Evolutionary conservation across 2,329 filamentous ascomycete species (phyloP).

Genomic region (Curvularia sp.): DNA sequence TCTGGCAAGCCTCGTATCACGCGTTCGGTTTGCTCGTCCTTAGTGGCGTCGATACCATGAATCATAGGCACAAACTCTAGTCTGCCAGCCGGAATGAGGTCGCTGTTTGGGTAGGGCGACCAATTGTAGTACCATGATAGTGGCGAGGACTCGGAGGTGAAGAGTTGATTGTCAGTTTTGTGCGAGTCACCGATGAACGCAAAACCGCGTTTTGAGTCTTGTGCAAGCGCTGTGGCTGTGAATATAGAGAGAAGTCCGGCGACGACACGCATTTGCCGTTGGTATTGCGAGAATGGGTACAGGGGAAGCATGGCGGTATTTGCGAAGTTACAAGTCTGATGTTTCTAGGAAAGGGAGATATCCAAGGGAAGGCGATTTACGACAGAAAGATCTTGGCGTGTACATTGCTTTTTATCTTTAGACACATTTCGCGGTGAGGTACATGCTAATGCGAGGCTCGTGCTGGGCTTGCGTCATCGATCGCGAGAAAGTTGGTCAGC

Average conservation of each 20-base stretch:
- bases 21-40: constrained; percentile 62
- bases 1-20: constrained; percentile 65
- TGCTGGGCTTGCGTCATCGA: constrained; percentile 46
- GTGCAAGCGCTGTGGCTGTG: constrained; percentile 18
- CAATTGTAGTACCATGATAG: constrained; percentile 91
- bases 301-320: constrained; percentile 5
- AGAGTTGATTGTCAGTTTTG: constrained; percentile 66
- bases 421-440: constrained; percentile 28
- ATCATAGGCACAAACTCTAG: constrained; percentile 84
- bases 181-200: constrained; percentile 68
- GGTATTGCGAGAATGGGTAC: constrained; percentile 7
- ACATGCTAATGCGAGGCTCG: constrained; percentile 26
- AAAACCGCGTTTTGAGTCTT: constrained; percentile 73
- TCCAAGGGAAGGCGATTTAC: not conserved
- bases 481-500: constrained; percentile 39
- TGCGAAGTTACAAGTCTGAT: not conserved
- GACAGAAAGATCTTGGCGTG: constrained; percentile 14
- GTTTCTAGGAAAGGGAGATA: not conserved
- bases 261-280: constrained; percentile 4
- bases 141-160: constrained; percentile 67
- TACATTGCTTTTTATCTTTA: constrained; percentile 21
- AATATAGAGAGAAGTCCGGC: constrained; percentile 19
- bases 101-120: constrained; percentile 61
- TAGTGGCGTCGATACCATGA: constrained; percentile 65
- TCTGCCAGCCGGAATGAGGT: constrained; percentile 55